Evolutionary conservation across 176 grass and related monocot species (phyloP), one percentile per base, ranked within the genome.

Genomic region (Calamus simplicifolius): DNA sequence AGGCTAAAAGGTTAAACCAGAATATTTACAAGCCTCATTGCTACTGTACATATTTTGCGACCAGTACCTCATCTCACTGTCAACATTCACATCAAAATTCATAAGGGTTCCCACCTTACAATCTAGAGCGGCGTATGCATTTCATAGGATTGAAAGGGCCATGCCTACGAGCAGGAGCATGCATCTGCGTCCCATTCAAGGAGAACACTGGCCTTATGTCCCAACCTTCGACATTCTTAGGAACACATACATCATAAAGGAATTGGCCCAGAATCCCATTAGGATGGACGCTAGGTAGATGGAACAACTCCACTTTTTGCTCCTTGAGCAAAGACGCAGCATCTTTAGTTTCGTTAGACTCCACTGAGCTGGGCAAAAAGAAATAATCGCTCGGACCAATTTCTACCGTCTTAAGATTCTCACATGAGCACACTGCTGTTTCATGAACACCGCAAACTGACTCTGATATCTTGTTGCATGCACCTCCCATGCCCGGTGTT

Each of bases 141-240:
- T 78, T 98, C 66, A 89, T 83, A 50, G 81, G 85, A 76, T 92
- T 92, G 54, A 89, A 92, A 0, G 93, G 88, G 23, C 81, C 75
- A 23, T 76, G 78, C 35, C 81, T 81, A 19, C 66, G 30, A 0
- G 70, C 54, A 63, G 80, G 76, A 67, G 70, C 54, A 3, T 89
- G 55, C 19, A 63, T 63, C 57, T 79, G 73, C 0, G 73, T 77
- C 50, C 82, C 84, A 29, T 92, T 92, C 17, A 79, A 76, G 26
- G 88, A 87, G 27, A 78, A 60, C n/a, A 50, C 81, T 12, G 84
- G 81, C 72, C 89, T 92, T 54, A 92, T 89, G 53, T 86, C 84
- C 93, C 93, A 98, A 52, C 84, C 93, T 80, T 88, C 88, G 3
- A 92, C 65, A 66, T 89, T 92, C 64, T 81, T 92, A 1, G 93